A percentile compares a stretch with the other conserved stretches of the same genome.
Evolutionary conservation across 352 stramenopile species (phyloP).

Genomic region (Phytophthora nicotianae): DNA sequence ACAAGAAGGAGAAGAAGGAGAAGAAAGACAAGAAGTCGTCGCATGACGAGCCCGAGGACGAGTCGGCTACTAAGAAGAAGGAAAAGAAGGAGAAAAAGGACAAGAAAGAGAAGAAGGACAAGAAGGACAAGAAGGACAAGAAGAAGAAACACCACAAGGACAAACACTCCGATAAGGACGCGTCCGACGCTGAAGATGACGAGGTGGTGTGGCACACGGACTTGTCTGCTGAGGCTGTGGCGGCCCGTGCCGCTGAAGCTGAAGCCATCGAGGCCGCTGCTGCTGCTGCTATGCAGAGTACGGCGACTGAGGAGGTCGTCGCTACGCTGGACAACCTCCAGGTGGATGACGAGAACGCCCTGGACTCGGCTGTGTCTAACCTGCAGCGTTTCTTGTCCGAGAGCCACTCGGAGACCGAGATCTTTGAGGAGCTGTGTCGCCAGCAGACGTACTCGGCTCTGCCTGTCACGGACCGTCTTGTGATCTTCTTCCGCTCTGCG

Average conservation of each 20-base stretch:
- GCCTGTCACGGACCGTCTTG: slow-evolving; percentile 93
- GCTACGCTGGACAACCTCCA: slow-evolving; percentile 83
- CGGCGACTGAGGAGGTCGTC: slow-evolving; percentile 60
- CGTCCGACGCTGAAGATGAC: slow-evolving; percentile 71
- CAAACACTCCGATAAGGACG: slow-evolving; percentile 70
- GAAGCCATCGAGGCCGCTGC: slow-evolving; percentile 84
- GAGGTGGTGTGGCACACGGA: slow-evolving; percentile 89
- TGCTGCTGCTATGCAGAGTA: slow-evolving; percentile 66
- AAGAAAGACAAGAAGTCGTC: slow-evolving; percentile 66
- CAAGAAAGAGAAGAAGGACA: slow-evolving; percentile 76
- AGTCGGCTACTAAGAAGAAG: slow-evolving; percentile 45
- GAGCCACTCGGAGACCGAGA: slow-evolving; percentile 58
- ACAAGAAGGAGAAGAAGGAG: slow-evolving; percentile 76
- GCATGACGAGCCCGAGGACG: slow-evolving; percentile 72
- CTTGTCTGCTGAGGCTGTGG: slow-evolving; percentile 80
- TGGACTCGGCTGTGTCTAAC: slow-evolving; percentile 75
- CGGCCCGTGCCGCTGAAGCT: slow-evolving; percentile 78
- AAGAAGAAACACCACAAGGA: slow-evolving; percentile 87
- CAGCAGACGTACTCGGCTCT: slow-evolving; percentile 93
- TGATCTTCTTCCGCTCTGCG: slow-evolving; percentile 93
- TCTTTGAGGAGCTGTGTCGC: slow-evolving; percentile 91
- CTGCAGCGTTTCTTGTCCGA: slow-evolving; percentile 62
- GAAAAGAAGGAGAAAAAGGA: slow-evolving; percentile 60
- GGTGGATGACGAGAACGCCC: slow-evolving; percentile 84
- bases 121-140: slow-evolving; percentile 82